A percentile compares a stretch with the other conserved stretches of the same genome.
Evolutionary conservation across 176 grass and related monocot genomes (phyloP).

Genomic region (Rhipidocladum racemiflorum): DNA sequence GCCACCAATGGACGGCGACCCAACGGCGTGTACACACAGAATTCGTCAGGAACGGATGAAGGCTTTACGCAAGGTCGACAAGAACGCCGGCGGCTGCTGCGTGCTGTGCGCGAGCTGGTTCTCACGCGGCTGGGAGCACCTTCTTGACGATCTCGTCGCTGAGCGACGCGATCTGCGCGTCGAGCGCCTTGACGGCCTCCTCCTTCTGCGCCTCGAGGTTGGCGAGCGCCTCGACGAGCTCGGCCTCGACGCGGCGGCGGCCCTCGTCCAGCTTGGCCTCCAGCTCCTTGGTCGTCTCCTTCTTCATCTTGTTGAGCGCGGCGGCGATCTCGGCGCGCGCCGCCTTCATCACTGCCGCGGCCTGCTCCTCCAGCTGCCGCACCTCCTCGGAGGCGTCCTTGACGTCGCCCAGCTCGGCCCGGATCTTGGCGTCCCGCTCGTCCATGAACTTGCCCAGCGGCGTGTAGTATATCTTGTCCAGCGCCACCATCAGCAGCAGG

Average conservation of each 20-base stretch:
- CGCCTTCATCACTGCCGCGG: constrained; percentile 67
- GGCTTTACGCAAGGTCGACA: background rate
- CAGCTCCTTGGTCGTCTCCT: constrained; percentile 78
- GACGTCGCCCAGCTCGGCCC: constrained; percentile 72
- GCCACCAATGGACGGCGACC: constrained; percentile 6
- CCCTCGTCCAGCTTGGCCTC: constrained; percentile 83
- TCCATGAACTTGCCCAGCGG: constrained; percentile 98
- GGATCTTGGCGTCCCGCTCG: constrained; percentile 88
- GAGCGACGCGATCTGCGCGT: constrained; percentile 87
- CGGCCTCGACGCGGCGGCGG: constrained; percentile 68
- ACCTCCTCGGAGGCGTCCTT: constrained; percentile 95
- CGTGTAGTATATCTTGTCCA: constrained; percentile 84
- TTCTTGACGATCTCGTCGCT: constrained; percentile 98
- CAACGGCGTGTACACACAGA: constrained; percentile 14
- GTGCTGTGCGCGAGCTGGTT: background rate
- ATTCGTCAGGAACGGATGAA: background rate
- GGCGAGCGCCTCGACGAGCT: constrained; percentile 49
- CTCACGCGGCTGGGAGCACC: constrained; percentile 66
- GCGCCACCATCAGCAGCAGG: constrained; percentile 94
- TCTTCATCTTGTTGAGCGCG: constrained; percentile 99
- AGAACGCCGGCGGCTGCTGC: background rate
- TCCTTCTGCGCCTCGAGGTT: constrained; percentile 91
- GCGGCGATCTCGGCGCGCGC: constrained; percentile 91
- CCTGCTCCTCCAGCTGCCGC: constrained; percentile 87
- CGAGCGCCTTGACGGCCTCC: constrained; percentile 65